A percentile compares a stretch with the other conserved stretches of the same genome.
Evolutionary conservation across 306 rosid species (phyloP).

Genomic region (Pachyrhizus erosus): DNA sequence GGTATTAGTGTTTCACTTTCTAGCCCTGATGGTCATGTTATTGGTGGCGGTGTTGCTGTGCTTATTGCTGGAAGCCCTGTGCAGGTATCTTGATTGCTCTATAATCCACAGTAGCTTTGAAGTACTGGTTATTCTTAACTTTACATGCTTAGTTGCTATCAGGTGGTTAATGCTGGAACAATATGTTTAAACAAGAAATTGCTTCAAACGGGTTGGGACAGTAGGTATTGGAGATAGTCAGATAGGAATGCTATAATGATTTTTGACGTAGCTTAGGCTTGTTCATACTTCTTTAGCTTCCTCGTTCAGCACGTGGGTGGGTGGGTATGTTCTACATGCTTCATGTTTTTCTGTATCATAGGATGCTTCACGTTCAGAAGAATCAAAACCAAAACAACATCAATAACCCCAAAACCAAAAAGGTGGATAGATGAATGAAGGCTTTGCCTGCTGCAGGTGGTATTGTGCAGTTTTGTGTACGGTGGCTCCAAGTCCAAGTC

Average conservation of each 20-base stretch:
- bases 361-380: conserved; percentile 17
- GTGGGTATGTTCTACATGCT: background rate
- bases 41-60: conserved; percentile 85
- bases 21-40: conserved; percentile 85
- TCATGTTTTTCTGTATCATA: background rate
- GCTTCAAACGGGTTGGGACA: background rate
- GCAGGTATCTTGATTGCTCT: conserved; percentile 65
- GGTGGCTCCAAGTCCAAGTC: conserved; percentile 70
- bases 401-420: background rate
- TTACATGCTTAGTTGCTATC: background rate
- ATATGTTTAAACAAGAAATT: conserved; percentile 13
- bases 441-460: conserved; percentile 65
- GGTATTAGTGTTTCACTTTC: conserved; percentile 89
- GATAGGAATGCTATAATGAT: background rate
- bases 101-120: background rate
- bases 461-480: conserved; percentile 86
- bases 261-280: background rate
- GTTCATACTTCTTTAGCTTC: background rate
- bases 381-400: conserved; percentile 1
- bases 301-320: background rate
- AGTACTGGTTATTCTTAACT: background rate
- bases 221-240: background rate
- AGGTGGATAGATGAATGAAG: background rate
- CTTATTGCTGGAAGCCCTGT: conserved; percentile 86
- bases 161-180: background rate